phyloP scores from a whole-genome alignment of 2,329 filamentous ascomycete species.

The Plenodomus biglobosus region DNA sequence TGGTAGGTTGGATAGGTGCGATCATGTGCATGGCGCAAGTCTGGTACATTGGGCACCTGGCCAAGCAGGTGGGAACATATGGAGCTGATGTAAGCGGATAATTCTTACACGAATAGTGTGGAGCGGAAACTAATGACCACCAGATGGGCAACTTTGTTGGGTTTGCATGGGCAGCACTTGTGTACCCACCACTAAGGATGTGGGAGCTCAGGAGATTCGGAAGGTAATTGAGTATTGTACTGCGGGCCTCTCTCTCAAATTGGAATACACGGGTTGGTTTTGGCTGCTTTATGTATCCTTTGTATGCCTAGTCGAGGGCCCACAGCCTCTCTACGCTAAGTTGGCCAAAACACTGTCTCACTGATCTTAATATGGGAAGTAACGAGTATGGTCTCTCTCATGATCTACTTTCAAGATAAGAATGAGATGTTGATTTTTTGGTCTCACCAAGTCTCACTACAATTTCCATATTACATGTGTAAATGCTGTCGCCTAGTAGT shows the following conservation, averaged over 20 bases:
- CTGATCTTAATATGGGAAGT: too few species aligned
- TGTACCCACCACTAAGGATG: constrained; percentile 58
- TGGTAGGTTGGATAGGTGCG: constrained; percentile 48
- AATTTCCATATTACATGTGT: too few species aligned
- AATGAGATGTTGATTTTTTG: too few species aligned
- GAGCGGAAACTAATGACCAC: constrained; percentile 4
- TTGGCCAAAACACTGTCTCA: too few species aligned
- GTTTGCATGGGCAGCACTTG: constrained; percentile 60
- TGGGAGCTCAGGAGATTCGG: constrained; percentile 55
- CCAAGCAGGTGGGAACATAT: constrained; percentile 24
- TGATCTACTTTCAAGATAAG: too few species aligned
- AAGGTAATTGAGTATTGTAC: constrained; percentile 40
- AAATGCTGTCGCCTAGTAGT: not conserved
- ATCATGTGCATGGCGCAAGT: constrained; percentile 62
- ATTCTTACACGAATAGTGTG: not conserved
- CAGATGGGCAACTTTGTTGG: constrained; percentile 63
- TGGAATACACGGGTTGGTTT: too few species aligned
- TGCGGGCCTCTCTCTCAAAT: too few species aligned
- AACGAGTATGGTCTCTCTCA: too few species aligned
- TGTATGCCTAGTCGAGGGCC: too few species aligned
- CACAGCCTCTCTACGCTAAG: too few species aligned
- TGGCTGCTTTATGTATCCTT: too few species aligned
- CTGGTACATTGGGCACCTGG: constrained; percentile 53
- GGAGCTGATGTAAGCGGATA: constrained; percentile 40
- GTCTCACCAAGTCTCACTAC: too few species aligned